phyloP scores from a whole-genome alignment of 768 basidiomycete genomes.

The Rubroboletus satanas region DNA sequence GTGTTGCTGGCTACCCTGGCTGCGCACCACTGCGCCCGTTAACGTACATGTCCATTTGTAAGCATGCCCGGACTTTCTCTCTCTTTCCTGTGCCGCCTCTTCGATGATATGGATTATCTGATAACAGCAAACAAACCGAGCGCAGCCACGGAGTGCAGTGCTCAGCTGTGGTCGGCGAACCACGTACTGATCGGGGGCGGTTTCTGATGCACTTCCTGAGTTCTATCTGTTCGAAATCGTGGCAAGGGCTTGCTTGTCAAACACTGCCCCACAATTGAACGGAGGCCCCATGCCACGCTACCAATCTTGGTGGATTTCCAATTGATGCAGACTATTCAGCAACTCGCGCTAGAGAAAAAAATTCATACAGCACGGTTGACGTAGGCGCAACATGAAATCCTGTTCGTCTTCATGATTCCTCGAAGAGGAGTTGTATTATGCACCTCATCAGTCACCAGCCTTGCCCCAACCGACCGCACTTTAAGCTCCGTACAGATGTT shows the following conservation, averaged over 20 bases:
- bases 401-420: slow-evolving; percentile 10
- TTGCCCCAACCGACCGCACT: slow-evolving; percentile 11
- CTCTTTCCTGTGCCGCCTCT: slow-evolving; percentile 8
- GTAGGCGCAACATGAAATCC: slow-evolving; percentile 7
- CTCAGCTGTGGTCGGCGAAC: slow-evolving; percentile 27
- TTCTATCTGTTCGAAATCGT: slow-evolving; percentile 16
- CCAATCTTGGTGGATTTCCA: slow-evolving; percentile 5
- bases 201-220: slow-evolving; percentile 14
- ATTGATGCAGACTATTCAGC: slow-evolving; percentile 14
- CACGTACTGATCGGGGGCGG: slow-evolving; percentile 27
- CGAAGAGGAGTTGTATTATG: slow-evolving; percentile 4
- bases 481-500: slow-evolving; percentile 26
- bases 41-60: slow-evolving; percentile 1
- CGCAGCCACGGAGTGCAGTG: slow-evolving; percentile 12
- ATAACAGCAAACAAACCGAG: slow-evolving; percentile 6
- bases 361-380: background rate
- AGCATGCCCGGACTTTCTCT: background rate
- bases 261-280: slow-evolving; percentile 22
- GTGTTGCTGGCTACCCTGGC: slow-evolving; percentile 4
- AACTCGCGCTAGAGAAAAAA: slow-evolving; percentile 8
- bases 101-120: slow-evolving; percentile 15
- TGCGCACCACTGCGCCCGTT: slow-evolving; percentile 24
- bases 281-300: slow-evolving; percentile 7
- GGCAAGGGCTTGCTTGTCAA: slow-evolving; percentile 16
- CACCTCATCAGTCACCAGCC: slow-evolving; percentile 7